phyloP scores from a whole-genome alignment of 148 eudicot genomes.

The Pouteria glomerata region DNA sequence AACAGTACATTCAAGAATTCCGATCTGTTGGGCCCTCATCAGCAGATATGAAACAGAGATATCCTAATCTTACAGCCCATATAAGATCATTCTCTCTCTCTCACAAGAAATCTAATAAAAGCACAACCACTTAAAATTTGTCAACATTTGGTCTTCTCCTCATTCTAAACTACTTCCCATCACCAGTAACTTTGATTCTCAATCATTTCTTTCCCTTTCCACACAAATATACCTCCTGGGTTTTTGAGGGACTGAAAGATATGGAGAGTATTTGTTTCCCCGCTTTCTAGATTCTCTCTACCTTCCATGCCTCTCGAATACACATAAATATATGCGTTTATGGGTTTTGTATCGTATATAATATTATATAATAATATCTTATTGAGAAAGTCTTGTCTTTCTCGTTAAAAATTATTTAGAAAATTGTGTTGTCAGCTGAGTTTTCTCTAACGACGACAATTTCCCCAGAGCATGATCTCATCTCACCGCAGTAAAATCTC shows the following conservation, averaged over 20 bases:
- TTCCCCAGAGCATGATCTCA: no score
- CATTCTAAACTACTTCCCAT: constrained; percentile 4
- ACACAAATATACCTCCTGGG: constrained; percentile 4
- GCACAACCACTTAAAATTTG: no score
- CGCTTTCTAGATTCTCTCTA: constrained; percentile 23
- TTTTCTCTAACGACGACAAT: no score
- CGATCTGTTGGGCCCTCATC: constrained; percentile 4
- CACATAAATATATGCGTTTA: constrained; percentile 6
- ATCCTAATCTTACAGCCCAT: constrained; percentile 16
- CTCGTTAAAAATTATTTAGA: no score
- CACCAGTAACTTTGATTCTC: constrained; percentile 18
- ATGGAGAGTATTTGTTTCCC: neutral
- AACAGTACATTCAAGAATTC: constrained; percentile 1
- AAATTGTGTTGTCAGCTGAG: no score
- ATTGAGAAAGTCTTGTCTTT: no score
- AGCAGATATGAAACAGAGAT: neutral
- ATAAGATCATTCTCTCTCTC: constrained; percentile 21
- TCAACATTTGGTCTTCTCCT: constrained; percentile 21
- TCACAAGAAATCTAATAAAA: constrained; percentile 8
- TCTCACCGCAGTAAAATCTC: no score
- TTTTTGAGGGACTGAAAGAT: constrained; percentile 17
- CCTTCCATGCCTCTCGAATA: constrained; percentile 22
- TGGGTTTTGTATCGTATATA: no score
- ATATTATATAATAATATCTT: no score
- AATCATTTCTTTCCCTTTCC: constrained; percentile 19